Evolutionary conservation across 805 yeast genomes (phyloP).

Genomic region (Cyberlindnera mycetangii): DNA sequence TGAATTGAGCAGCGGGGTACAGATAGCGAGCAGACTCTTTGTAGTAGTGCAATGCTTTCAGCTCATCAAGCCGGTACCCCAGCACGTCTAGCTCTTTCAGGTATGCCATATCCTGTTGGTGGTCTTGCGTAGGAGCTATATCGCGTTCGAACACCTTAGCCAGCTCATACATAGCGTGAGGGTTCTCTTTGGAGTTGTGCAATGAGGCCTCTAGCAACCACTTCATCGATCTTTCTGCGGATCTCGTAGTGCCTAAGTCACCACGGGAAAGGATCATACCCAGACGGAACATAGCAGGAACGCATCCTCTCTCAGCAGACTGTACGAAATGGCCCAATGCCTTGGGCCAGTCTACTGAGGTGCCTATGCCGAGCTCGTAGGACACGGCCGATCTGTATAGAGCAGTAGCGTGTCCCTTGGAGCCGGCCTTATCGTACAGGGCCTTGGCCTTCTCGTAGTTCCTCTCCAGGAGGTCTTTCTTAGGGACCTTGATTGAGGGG

Average conservation of each 20-base stretch:
- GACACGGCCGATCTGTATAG: constrained; percentile 70
- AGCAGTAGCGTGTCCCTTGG: constrained; percentile 54
- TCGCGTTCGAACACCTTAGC: constrained; percentile 53
- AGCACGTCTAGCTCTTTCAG: constrained; percentile 32
- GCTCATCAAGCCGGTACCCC: constrained; percentile 33
- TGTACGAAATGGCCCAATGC: constrained; percentile 53
- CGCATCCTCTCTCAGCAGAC: constrained; percentile 62
- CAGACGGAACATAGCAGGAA: constrained; percentile 68
- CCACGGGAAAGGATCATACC: constrained; percentile 64
- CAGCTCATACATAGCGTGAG: constrained; percentile 57
- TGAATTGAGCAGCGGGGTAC: constrained; percentile 65
- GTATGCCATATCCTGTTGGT: constrained; percentile 30
- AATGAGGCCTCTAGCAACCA: constrained; percentile 53
- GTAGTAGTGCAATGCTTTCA: constrained; percentile 49
- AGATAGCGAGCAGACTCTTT: constrained; percentile 57
- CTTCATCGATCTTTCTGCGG: constrained; percentile 41
- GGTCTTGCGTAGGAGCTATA: constrained; percentile 23
- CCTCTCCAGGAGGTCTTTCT: constrained; percentile 45
- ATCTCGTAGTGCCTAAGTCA: constrained; percentile 35
- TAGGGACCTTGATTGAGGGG: constrained; percentile 41
- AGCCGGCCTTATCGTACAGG: constrained; percentile 57
- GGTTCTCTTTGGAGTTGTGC: constrained; percentile 40
- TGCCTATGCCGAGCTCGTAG: constrained; percentile 63
- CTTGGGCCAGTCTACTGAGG: constrained; percentile 39
- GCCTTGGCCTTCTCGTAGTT: constrained; percentile 63